phyloP scores from a whole-genome alignment of 1,139 yeast genomes.

The Saccharomyces pastorianus region DNA sequence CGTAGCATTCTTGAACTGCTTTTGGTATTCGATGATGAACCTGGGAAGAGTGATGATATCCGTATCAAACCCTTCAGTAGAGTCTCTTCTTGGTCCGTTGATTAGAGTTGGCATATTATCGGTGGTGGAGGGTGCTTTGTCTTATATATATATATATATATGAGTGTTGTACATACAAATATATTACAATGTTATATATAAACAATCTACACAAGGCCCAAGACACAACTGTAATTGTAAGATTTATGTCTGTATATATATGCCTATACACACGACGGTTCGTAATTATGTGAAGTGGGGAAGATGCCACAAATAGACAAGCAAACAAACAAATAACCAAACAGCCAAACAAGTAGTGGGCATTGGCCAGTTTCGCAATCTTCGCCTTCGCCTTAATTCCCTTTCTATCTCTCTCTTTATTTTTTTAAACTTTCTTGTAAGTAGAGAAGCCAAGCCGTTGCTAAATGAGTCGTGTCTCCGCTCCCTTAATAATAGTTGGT shows the following conservation, averaged over 20 bases:
- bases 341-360: neutral
- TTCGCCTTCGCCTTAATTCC: neutral
- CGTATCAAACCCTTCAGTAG: slow-evolving; percentile 46
- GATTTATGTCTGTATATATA: neutral
- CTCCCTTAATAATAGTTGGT: neutral
- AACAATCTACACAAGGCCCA: no score
- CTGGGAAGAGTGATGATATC: slow-evolving; percentile 87
- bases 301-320: neutral
- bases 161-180: no score
- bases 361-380: neutral
- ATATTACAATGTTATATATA: no score
- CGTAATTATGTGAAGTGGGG: neutral
- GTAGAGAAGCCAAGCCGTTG: neutral
- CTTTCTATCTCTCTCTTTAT: neutral
- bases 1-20: slow-evolving; percentile 63
- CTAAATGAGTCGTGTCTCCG: neutral
- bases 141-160: neutral
- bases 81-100: slow-evolving; percentile 1
- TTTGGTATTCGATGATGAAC: slow-evolving; percentile 80
- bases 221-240: neutral
- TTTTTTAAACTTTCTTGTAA: neutral
- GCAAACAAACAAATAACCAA: neutral
- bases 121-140: neutral
- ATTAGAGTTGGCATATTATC: neutral
- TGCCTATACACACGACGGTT: neutral